Evolutionary conservation across 129 eudicot species (phyloP), one percentile per base, ranked within the genome.

Genomic region (Heracleum sosnowskyi): DNA sequence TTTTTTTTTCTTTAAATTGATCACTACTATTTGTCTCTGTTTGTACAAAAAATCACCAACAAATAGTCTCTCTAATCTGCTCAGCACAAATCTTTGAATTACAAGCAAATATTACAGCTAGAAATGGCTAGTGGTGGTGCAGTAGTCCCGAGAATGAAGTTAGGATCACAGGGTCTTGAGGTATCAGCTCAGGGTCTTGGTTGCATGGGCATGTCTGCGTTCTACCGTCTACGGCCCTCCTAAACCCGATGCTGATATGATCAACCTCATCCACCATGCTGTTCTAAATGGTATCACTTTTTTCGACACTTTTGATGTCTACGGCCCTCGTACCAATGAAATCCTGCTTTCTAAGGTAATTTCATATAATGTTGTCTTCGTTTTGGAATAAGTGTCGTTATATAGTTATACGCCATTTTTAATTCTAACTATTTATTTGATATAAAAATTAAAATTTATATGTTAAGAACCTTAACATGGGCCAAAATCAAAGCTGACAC

Each of bases 161-260:
- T 64, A 17, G 71, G 71, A 12, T 64, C 71, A 12, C 71, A 64
- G 9, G 71, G 71, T 64, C 71, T 64, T 29, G 22, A 64, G 15
- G 71, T 64, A 10, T 64, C 71, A 64, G 71, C 71, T 64, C 71
- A 64, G 71, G 71, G 71, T 28, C 71, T 64, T 64, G 71, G 71
- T 64, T 64, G 71, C 71, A 64, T 64, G 71, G 71, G 71, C 17
- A 64, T 64, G 71, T 64, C 71, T 4, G 71, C 35, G 13, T n/a
- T 9, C 0, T 64, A n/a, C n/a, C n/a, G n/a, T n/a, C n/a, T n/a
- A 64, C 17, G 37, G 37, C 10, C 37, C 71, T 28, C 20, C 71
- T 4, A 64, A 64, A 13, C 71, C 71, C 0, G 71, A 64, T 16
- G 35, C 37, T 31, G 70, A 64, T 0, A 64, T 64, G 71, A 64